Base-by-base conservation (phyloP, 2,329 filamentous ascomycete species). In the Blastomyces silverae region DNA sequence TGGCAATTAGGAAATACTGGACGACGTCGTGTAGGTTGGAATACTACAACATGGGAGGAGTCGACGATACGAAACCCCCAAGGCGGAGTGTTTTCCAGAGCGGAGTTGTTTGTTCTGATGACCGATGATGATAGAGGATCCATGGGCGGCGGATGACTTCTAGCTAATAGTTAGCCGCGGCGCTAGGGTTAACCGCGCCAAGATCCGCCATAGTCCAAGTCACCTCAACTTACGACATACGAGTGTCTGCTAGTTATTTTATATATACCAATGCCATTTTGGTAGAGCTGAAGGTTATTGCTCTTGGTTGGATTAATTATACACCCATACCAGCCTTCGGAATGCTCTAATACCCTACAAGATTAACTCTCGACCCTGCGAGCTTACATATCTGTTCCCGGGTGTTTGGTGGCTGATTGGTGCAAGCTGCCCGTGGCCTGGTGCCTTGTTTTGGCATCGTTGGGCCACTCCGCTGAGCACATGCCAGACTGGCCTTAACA, bases 1-100 rank as follows among this genome's bases (percentile, higher is more conserved):
- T 69, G 69, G 68, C 56, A 62, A 66, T 66, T 25, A 48, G 39
- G 25, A 60, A 28, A 17, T 20, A 25, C 3, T 20, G 59, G 59
- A n/a, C 42, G 44, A 50, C 31, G 44, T 61, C 58, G 13, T 37
- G 58, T 48, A 61, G 28, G 37, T 11, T n/a, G n/a, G 25, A 44
- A 48, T 44, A 28, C 8, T 20, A 22, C 44, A 61, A 5, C 58
- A 48, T 48, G 42, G 42, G 58, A 28, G 15, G 44, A 13, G 57
- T n/a, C 34, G 17, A 48, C 15, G 37, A n/a, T 34, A 57, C 8
- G 31, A 22, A 20, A 3, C 17, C n/a, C 10, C 28, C 17, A 37
- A n/a, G 25, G 28, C 28, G 10, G 25, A 56, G 28, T 31, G 53
- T 20, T 56, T 55, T 56, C 48, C 17, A 52, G 48, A 11, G n/a